These are phyloP conservation scores for Pisolithus thermaeus DNA, from an alignment of 1,284 basidiomycete species.

Conservation along the genomic window DNA sequence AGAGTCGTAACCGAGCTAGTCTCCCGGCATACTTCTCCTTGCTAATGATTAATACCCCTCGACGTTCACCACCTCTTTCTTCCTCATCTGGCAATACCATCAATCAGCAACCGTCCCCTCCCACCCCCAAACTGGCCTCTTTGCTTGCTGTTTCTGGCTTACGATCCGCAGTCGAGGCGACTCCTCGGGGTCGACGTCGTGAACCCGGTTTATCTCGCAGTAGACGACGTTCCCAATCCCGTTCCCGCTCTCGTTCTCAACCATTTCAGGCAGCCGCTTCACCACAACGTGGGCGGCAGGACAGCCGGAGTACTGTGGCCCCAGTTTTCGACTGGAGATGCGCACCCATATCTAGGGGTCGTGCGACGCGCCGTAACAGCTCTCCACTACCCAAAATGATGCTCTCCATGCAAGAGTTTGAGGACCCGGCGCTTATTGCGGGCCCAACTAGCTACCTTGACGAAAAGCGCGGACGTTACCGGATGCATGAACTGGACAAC, in stretches of 20 bases:
- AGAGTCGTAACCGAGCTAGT: conserved; percentile 61
- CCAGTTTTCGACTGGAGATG: conserved; percentile 35
- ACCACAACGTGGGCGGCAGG: conserved; percentile 22
- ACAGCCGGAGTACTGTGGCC: conserved; percentile 30
- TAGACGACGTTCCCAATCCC: conserved; percentile 32
- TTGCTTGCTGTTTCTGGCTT: conserved; percentile 25
- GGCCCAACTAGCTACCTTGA: conserved; percentile 15
- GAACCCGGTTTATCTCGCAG: conserved; percentile 31
- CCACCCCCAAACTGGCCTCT: conserved; percentile 47
- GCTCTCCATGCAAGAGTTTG: conserved; percentile 27
- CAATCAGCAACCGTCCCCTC: conserved; percentile 43
- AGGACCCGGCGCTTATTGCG: conserved; percentile 28
- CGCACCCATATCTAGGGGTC: conserved; percentile 36
- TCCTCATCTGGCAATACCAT: conserved; percentile 45
- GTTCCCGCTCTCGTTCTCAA: conserved; percentile 26
- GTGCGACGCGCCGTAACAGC: conserved; percentile 43
- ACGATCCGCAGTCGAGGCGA: conserved; percentile 31
- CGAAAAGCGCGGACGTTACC: conserved; percentile 41
- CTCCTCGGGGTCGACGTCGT: conserved; percentile 46
- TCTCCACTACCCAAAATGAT: conserved; percentile 45
- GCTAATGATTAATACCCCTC: conserved; percentile 46
- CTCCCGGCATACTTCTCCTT: conserved; percentile 74
- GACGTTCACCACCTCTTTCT: conserved; percentile 36
- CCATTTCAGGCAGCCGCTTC: conserved; percentile 15
- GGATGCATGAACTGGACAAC: conserved; percentile 43